Percentiles rank a stretch among this genome's conserved stretches.
phyloP scores from a whole-genome alignment of 23 red algal genomes.

The Cyanidium caldarium region DNA sequence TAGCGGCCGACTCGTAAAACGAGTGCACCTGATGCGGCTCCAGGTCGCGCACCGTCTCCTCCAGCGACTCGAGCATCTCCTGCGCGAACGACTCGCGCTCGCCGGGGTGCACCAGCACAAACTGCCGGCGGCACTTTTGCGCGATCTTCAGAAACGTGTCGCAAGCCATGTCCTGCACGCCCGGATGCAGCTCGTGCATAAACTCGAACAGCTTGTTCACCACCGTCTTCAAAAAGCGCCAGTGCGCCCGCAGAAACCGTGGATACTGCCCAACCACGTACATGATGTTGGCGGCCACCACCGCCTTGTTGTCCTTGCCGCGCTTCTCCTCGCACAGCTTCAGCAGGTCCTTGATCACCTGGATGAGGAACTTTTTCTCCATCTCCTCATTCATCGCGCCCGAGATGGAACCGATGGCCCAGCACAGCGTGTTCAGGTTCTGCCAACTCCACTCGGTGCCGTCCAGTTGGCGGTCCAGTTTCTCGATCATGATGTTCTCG shows the following conservation, averaged over 20 bases:
- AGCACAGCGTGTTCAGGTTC: slow-evolving; percentile 96
- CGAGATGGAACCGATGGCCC: slow-evolving; percentile 98
- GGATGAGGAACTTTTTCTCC: slow-evolving; percentile 83
- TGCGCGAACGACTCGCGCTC: slow-evolving; percentile 62
- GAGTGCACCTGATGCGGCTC: slow-evolving; percentile 95
- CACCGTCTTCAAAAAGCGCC: slow-evolving; percentile 95
- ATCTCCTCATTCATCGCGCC: slow-evolving; percentile 83
- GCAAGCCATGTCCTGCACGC: slow-evolving; percentile 99
- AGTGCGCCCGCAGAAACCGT: slow-evolving; percentile 86
- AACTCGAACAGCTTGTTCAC: slow-evolving; percentile 99
- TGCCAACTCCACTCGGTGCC: slow-evolving; percentile 89
- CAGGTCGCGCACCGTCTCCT: slow-evolving; percentile 69
- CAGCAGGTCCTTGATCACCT: slow-evolving; percentile 92
- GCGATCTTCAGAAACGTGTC: slow-evolving; percentile 99
- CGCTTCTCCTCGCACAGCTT: slow-evolving; percentile 82
- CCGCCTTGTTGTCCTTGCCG: slow-evolving; percentile 98
- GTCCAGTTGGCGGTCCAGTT: slow-evolving; percentile 64
- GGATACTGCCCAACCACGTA: slow-evolving; percentile 99
- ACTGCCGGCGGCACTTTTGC: slow-evolving; percentile 75
- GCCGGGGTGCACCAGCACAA: slow-evolving; percentile 51
- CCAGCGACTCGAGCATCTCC: slow-evolving; percentile 68
- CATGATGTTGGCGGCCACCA: slow-evolving; percentile 97
- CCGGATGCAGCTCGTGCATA: slow-evolving; percentile 98
- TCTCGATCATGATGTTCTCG: slow-evolving; percentile 82
- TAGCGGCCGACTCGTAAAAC: slow-evolving; percentile 73